A percentile compares a stretch with the other conserved stretches of the same genome.
Conservation (phyloP, 192 early-diverging fungal genomes). For the Thamnidium elegans region DNA sequence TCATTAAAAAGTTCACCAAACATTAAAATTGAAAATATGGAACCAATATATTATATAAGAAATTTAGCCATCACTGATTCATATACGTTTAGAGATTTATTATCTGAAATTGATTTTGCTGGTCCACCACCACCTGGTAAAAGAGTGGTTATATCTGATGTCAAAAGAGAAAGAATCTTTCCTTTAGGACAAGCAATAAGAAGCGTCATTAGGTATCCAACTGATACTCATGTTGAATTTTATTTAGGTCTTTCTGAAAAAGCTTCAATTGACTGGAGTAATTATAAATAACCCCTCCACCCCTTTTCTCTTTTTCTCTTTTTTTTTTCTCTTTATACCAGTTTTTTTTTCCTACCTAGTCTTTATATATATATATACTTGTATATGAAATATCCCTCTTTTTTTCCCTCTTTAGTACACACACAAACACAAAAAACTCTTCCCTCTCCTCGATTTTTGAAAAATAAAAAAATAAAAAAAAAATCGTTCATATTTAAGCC, state of each 20-base stretch:
- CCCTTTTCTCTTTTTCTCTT: no score
- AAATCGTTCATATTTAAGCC: no score
- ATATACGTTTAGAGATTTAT: conserved; percentile 32
- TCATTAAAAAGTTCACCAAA: conserved; percentile 17
- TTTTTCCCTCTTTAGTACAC: no score
- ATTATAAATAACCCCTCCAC: neutral
- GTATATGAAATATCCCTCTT: no score
- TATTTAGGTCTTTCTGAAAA: conserved; percentile 29
- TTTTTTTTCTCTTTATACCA: no score
- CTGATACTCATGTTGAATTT: conserved; percentile 26
- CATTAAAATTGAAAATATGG: conserved; percentile 4
- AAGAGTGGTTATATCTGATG: conserved; percentile 32
- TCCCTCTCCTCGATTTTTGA: no score
- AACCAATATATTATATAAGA: conserved; percentile 26
- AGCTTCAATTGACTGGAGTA: conserved; percentile 28
- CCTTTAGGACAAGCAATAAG: conserved; percentile 36
- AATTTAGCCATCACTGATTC: conserved; percentile 37
- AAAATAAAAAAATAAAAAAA: no score
- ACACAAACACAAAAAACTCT: no score
- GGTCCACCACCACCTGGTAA: conserved; percentile 36
- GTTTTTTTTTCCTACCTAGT: no score
- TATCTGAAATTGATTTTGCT: conserved; percentile 29
- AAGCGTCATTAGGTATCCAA: conserved; percentile 22
- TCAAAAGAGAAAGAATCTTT: conserved; percentile 27
- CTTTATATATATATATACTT: no score